Evolutionary conservation across 2,329 filamentous ascomycete genomes (phyloP), one percentile per base, ranked within the genome.

Genomic region (Gyromitra esculenta): DNA sequence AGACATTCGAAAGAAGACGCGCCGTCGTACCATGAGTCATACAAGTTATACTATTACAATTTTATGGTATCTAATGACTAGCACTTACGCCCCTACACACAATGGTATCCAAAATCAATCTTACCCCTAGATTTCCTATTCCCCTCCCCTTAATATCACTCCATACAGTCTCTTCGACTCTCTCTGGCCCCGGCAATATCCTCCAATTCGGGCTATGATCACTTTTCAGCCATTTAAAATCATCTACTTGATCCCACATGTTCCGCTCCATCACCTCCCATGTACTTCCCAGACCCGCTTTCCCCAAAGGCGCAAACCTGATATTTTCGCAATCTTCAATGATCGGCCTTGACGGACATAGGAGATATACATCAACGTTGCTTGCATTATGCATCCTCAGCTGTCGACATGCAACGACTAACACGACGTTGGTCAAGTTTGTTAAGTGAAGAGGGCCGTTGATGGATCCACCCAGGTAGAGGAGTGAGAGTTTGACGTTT

Each of bases 201-300:
- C 86, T 88, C 93, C 95, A 99, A 82, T 99, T 94, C 1, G 96
- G 96, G 82, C 93, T 97, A 39, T 89, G 89, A 74, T 92, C 93
- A 15, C 88, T 87, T 83, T 94, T 96, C 78, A 97, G 88, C 96
- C 96, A 98, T 84, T 97, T 97, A 86, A 99, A 99, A 83, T 99
- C 96, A 83, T 98, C 93, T 15, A 98, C 92, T 81, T 96, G 90
- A 80, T 94, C 88, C 93, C 93, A 99, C 81, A 91, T 88, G 82
- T 97, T 95, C 74, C 35, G 35, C 59, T 18, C 57, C 11, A 57
- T 56, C 8, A 82, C 81, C 7, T 82, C 80, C 52, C 82, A 80
- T 35, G 21, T 39, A 15, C 21, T 65, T n/a, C 52, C 70, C 13
- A 67, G 52, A 3, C 62, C 60, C n/a, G 69, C 57, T 18, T 41